phyloP scores from a whole-genome alignment of 768 basidiomycete genomes.

The Pisolithus orientalis region DNA sequence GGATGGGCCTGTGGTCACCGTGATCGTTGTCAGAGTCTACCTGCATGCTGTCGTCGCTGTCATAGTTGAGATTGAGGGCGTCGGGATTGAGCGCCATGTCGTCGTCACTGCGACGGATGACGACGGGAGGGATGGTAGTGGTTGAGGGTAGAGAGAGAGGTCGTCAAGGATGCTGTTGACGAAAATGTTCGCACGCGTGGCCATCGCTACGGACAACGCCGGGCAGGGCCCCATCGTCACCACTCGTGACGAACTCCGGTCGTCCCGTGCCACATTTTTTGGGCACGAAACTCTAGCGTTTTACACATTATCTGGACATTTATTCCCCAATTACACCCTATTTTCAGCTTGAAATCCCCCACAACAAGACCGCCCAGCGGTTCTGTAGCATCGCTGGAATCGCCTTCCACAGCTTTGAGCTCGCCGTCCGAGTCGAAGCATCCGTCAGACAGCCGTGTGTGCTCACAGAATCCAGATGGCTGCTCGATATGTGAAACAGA shows the following conservation, averaged over 20 bases:
- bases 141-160: slow-evolving; percentile 32
- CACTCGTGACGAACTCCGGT: slow-evolving; percentile 36
- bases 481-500: no score
- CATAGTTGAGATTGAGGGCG: slow-evolving; percentile 50
- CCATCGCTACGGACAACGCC: slow-evolving; percentile 38
- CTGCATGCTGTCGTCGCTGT: slow-evolving; percentile 58
- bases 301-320: slow-evolving; percentile 4
- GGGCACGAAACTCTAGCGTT: slow-evolving; percentile 19
- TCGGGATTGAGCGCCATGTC: slow-evolving; percentile 32
- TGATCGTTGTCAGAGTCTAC: slow-evolving; percentile 55
- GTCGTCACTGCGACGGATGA: slow-evolving; percentile 10
- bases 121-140: slow-evolving; percentile 24
- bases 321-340: neutral
- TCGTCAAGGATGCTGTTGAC: slow-evolving; percentile 37
- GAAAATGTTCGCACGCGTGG: slow-evolving; percentile 36
- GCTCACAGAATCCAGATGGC: neutral
- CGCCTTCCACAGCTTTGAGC: neutral
- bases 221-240: slow-evolving; percentile 38
- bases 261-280: slow-evolving; percentile 27
- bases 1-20: slow-evolving; percentile 8
- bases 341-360: slow-evolving; percentile 1
- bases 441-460: neutral
- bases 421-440: neutral
- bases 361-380: slow-evolving; percentile 5
- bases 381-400: neutral